These are phyloP conservation scores for Periconia digitata DNA, from an alignment of 2,329 filamentous ascomycete species.

Conservation along the genomic window DNA sequence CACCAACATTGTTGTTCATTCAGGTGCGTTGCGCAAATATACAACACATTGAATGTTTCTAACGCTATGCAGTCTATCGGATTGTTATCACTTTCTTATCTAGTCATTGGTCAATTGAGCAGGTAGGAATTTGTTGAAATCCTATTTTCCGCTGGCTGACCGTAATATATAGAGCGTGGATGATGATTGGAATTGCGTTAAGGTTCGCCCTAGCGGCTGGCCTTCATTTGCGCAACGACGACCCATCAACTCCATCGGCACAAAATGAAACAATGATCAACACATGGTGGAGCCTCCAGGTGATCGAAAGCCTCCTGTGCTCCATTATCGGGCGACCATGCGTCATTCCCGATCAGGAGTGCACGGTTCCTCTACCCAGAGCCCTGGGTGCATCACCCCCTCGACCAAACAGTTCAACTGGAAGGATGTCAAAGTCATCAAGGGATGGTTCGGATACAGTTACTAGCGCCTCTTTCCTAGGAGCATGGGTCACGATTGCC, in stretches of 20 bases:
- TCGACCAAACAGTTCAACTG: not conserved
- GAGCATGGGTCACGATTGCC: slow-evolving; percentile 13
- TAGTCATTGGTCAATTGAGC: slow-evolving; percentile 41
- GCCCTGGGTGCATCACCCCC: not conserved
- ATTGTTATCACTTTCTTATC: slow-evolving; percentile 41
- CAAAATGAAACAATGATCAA: slow-evolving; percentile 33
- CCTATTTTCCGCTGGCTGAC: not conserved
- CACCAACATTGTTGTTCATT: slow-evolving; percentile 16
- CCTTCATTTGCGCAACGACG: slow-evolving; percentile 38
- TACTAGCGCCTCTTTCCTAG: slow-evolving; percentile 3
- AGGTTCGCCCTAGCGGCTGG: slow-evolving; percentile 40
- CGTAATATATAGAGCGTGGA: slow-evolving; percentile 37
- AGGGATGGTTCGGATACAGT: slow-evolving; percentile 5
- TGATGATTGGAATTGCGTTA: slow-evolving; percentile 37
- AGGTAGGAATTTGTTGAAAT: slow-evolving; percentile 26
- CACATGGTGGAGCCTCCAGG: slow-evolving; percentile 43
- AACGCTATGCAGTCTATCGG: slow-evolving; percentile 34
- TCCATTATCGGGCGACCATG: slow-evolving; percentile 40
- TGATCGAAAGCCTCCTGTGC: slow-evolving; percentile 36
- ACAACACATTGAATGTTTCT: slow-evolving; percentile 11
- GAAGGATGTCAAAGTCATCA: not conserved
- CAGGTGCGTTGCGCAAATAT: slow-evolving; percentile 9
- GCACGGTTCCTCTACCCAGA: slow-evolving; percentile 30
- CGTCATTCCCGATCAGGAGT: slow-evolving; percentile 30
- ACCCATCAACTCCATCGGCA: slow-evolving; percentile 14